Evolutionary conservation across 2,329 filamentous ascomycete genomes (phyloP), one percentile per base, ranked within the genome.

Genomic region (Aspergillus sp.): DNA sequence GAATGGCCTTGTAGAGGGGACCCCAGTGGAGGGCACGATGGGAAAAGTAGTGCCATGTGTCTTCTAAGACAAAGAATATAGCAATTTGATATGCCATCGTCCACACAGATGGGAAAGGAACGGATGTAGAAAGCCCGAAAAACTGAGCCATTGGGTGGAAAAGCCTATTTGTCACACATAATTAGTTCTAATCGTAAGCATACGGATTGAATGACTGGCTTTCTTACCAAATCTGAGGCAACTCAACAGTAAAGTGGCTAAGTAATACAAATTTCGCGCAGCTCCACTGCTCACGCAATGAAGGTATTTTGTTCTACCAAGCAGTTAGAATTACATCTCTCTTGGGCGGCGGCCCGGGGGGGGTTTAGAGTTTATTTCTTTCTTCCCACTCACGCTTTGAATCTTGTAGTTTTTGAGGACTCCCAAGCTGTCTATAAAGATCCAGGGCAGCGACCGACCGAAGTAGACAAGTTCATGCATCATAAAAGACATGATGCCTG

Each of bases 31-130:
- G 82, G 35, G 80, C 81, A 57, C 93, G 89, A 74, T 98, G 93
- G 56, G 82, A 83, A 84, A 90, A 97, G 78, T 98, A 98, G 72
- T 98, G 93, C 93, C 93, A 98, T 54, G 91, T 76, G 70, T 98
- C 93, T 70, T 98, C 93, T 61, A 96, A 72, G 46, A 97, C 79
- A 72, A 98, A 98, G 78, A 97, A 94, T 65, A 97, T 77, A 48
- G 84, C 80, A 56, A 98, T 91, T 61, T 98, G 93, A 65, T 87
- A 82, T 52, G 85, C 86, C 78, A 98, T 97, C 61, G 84, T 96
- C 72, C 79, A 86, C 54, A 85, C 60, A 9, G 86, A 76, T 30
- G 93, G 93, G 76, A 98, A 98, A 7, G 91, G 93, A 39, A 95
- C 88, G 49, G 82, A 81, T 53, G 88, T 95, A 46, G 84, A 78